phyloP scores from a whole-genome alignment of 805 yeast genomes.

The Tetrapisispora pingtungensis region DNA sequence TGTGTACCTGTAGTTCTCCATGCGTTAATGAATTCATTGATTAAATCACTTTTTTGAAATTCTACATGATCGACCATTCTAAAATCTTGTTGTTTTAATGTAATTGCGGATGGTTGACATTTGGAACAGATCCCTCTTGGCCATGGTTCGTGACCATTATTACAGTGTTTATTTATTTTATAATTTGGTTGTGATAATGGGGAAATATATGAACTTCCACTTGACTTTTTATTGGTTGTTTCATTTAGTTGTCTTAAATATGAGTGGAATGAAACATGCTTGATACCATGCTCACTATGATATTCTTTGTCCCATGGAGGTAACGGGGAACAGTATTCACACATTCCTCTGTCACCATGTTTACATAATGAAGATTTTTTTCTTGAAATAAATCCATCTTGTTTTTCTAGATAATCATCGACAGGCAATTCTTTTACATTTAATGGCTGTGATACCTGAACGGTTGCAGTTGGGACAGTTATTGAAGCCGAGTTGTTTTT shows the following conservation, averaged over 20 bases:
- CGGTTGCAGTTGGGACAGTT: neutral
- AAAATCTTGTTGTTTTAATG: constrained; percentile 78
- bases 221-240: constrained; percentile 48
- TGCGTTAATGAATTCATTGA: constrained; percentile 75
- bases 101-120: constrained; percentile 94
- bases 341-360: constrained; percentile 93
- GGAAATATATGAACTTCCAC: constrained; percentile 60
- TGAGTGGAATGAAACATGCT: constrained; percentile 83
- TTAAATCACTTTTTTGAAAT: constrained; percentile 60
- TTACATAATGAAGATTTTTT: constrained; percentile 55
- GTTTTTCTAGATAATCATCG: constrained; percentile 55
- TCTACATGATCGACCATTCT: constrained; percentile 98
- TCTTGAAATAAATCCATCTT: constrained; percentile 66
- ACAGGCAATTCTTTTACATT: constrained; percentile 47
- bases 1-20: constrained; percentile 90
- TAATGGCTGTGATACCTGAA: constrained; percentile 4
- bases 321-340: constrained; percentile 90
- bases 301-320: constrained; percentile 90
- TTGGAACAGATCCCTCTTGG: constrained; percentile 91
- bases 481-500: neutral
- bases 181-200: constrained; percentile 69
- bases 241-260: constrained; percentile 65
- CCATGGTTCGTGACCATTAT: constrained; percentile 83
- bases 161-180: constrained; percentile 51
- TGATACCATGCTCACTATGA: constrained; percentile 63